Conservation (phyloP, 1,139 yeast species). For the Dujonia santamariae region DNA sequence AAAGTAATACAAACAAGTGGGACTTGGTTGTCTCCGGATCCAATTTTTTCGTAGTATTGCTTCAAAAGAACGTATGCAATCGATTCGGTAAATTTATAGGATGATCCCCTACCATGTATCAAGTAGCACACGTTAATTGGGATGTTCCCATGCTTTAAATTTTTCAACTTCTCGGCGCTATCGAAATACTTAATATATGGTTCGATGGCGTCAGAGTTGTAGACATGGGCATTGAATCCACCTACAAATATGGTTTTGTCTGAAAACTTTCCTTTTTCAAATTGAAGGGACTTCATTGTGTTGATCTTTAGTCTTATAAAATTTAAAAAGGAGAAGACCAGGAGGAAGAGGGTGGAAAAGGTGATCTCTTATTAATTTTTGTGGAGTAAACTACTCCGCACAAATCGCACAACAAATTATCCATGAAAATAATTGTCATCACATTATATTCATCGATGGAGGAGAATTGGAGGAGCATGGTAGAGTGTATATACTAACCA, state of each 20-base stretch:
- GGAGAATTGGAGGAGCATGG: too few relatives aligned
- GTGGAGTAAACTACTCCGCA: too few relatives aligned
- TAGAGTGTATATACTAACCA: too few relatives aligned
- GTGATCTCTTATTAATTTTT: too few relatives aligned
- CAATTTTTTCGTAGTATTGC: constrained; percentile 19
- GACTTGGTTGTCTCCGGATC: constrained; percentile 13
- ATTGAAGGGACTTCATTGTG: constrained; percentile 5
- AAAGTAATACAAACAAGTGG: constrained; percentile 51
- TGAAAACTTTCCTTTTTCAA: constrained; percentile 13
- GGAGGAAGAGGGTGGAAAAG: too few relatives aligned
- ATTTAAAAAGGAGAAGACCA: too few relatives aligned
- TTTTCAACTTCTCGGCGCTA: constrained; percentile 7
- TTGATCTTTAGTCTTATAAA: too few relatives aligned
- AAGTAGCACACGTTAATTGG: constrained; percentile 38
- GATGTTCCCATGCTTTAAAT: constrained; percentile 16
- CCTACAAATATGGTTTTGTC: constrained; percentile 26
- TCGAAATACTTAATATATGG: constrained; percentile 22
- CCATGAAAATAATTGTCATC: too few relatives aligned
- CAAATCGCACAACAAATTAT: too few relatives aligned
- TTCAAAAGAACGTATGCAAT: constrained; percentile 28
- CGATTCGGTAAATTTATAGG: constrained; percentile 27
- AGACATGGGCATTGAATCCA: constrained; percentile 32
- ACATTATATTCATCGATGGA: too few relatives aligned
- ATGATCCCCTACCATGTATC: constrained; percentile 36
- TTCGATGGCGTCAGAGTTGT: constrained; percentile 27